phyloP scores from a whole-genome alignment of 1,139 yeast genomes.

The Kazachstania sp. region DNA sequence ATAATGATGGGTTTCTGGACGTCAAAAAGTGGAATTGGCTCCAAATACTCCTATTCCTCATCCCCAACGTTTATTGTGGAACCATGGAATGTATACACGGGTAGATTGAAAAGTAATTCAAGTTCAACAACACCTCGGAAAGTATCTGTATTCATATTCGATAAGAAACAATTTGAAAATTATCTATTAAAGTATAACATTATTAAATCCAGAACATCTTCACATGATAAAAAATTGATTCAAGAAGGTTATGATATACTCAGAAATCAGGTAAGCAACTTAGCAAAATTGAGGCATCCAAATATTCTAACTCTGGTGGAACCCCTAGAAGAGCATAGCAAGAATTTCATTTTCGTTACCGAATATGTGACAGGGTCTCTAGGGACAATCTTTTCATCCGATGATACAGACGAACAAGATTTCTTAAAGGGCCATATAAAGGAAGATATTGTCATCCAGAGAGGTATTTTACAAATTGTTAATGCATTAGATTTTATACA shows the following conservation, averaged over 20 bases:
- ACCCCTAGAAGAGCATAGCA: constrained; percentile 79
- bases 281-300: constrained; percentile 83
- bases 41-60: constrained; percentile 63
- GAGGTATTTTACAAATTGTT: constrained; percentile 72
- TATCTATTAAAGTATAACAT: constrained; percentile 47
- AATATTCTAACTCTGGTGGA: constrained; percentile 73
- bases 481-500: constrained; percentile 80
- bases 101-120: constrained; percentile 48
- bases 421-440: constrained; percentile 27
- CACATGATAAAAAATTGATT: constrained; percentile 28
- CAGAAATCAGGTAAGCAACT: constrained; percentile 52
- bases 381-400: constrained; percentile 32
- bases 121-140: constrained; percentile 29
- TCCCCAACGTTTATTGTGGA: constrained; percentile 69
- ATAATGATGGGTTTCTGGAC: constrained; percentile 26
- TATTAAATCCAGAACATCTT: constrained; percentile 31
- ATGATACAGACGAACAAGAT: constrained; percentile 19
- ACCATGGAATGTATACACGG: constrained; percentile 83
- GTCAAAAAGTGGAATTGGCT: constrained; percentile 58
- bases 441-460: constrained; percentile 69
- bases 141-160: constrained; percentile 83
- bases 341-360: constrained; percentile 73
- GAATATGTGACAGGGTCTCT: constrained; percentile 64
- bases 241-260: constrained; percentile 42
- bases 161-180: constrained; percentile 66